Conservation (phyloP, 257 asterid species). For the Verbena officinalis region DNA sequence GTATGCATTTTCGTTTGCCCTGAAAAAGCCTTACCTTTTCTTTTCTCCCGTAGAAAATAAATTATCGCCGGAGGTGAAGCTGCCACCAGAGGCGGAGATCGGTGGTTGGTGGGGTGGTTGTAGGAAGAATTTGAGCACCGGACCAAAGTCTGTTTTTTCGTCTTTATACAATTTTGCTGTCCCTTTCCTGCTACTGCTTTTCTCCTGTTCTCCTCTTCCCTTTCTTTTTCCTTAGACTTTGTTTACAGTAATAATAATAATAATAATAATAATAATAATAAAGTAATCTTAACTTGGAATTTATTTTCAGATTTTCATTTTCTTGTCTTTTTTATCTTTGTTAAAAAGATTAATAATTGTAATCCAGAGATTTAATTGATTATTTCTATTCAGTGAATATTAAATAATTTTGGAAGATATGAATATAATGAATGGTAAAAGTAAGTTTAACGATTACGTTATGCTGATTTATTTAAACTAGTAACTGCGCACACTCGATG, state of each 20-base stretch:
- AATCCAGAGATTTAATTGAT: too few relatives aligned
- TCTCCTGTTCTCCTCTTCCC: not conserved
- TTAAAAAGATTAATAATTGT: too few relatives aligned
- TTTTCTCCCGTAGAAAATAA: not conserved
- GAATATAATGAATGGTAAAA: not conserved
- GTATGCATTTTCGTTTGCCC: not conserved
- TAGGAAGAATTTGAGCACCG: constrained; percentile 1
- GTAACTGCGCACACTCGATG: too few relatives aligned
- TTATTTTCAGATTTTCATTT: not conserved
- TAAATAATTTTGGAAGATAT: too few relatives aligned
- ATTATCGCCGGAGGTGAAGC: constrained; percentile 12
- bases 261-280: not conserved
- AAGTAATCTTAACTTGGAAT: not conserved
- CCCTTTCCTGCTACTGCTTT: not conserved
- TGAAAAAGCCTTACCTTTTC: constrained; percentile 6
- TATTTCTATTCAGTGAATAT: too few relatives aligned
- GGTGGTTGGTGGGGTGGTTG: constrained; percentile 16
- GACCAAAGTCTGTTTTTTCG: not conserved
- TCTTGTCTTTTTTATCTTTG: too few relatives aligned
- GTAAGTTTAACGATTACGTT: too few relatives aligned
- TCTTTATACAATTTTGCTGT: not conserved
- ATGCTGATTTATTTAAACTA: too few relatives aligned
- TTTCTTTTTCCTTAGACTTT: not conserved
- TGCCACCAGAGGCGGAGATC: constrained; percentile 8
- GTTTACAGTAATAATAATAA: not conserved